Percentiles rank a stretch among this genome's conserved stretches.
Conservation (phyloP, 176 grass and related monocot genomes). For the Areca catechu region DNA sequence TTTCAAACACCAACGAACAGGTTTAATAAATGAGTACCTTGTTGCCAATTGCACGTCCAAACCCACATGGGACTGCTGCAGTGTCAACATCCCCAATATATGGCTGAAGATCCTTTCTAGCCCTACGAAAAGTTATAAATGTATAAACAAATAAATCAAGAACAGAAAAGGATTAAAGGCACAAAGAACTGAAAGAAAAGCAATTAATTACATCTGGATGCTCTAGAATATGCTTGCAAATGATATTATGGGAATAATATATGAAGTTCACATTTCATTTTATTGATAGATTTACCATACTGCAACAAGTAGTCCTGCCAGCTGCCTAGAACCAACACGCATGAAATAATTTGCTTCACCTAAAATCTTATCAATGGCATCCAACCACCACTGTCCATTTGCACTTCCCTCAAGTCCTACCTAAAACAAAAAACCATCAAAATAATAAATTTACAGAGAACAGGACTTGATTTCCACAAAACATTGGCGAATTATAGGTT, state of each 20-base stretch:
- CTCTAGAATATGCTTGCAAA: too few relatives aligned
- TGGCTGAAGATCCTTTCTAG: conserved; percentile 60
- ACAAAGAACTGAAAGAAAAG: too few relatives aligned
- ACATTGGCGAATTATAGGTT: too few relatives aligned
- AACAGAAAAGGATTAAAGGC: too few relatives aligned
- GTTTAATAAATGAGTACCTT: conserved; percentile 44
- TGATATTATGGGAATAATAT: too few relatives aligned
- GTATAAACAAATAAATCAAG: too few relatives aligned
- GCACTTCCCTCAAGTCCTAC: conserved; percentile 87
- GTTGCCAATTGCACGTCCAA: conserved; percentile 78
- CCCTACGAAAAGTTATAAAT: conserved; percentile 29
- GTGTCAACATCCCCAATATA: conserved; percentile 70
- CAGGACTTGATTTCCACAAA: too few relatives aligned
- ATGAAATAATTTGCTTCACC: conserved; percentile 37
- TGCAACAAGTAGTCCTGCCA: conserved; percentile 84
- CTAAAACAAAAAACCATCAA: conserved; percentile 31
- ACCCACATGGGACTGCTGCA: conserved; percentile 80
- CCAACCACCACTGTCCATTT: conserved; percentile 94
- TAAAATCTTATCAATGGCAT: conserved; percentile 61
- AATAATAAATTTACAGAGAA: conserved; percentile 1
- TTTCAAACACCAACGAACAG: background rate
- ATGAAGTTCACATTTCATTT: too few relatives aligned
- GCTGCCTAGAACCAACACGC: conserved; percentile 69
- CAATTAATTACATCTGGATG: too few relatives aligned
- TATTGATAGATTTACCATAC: conserved; percentile 48